These are phyloP conservation scores for Marchantia paleacea DNA, from an alignment of 225 moss, liverwort and hornwort genomes.

Conservation along the genomic window DNA sequence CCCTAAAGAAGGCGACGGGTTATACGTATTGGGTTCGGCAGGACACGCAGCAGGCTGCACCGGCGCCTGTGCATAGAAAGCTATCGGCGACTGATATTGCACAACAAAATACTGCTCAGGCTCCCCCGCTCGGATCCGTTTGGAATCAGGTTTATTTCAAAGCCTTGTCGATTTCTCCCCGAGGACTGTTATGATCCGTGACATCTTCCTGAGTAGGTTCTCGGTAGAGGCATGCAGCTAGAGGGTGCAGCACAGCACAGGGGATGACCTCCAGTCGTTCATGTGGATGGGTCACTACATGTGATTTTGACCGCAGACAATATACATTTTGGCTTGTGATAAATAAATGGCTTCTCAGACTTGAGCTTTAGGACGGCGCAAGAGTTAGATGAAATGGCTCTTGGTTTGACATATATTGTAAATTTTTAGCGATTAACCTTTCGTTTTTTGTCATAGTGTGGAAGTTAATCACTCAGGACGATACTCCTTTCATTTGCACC, in stretches of 20 bases:
- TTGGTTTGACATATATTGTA: too few species aligned
- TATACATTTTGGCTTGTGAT: too few species aligned
- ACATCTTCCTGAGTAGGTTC: background rate
- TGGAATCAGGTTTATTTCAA: slow-evolving; percentile 59
- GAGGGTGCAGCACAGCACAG: background rate
- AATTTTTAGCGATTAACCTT: too few species aligned
- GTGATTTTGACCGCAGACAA: too few species aligned
- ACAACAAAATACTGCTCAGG: slow-evolving; percentile 4
- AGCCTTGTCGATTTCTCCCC: background rate
- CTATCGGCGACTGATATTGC: slow-evolving; percentile 50
- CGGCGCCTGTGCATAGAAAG: slow-evolving; percentile 58
- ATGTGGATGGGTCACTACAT: too few species aligned
- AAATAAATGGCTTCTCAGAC: too few species aligned
- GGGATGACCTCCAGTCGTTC: background rate
- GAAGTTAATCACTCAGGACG: too few species aligned
- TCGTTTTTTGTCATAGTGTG: too few species aligned
- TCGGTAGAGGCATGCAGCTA: background rate
- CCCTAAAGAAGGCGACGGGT: slow-evolving; percentile 45
- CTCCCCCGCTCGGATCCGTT: slow-evolving; percentile 48
- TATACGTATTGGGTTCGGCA: slow-evolving; percentile 83
- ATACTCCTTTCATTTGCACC: too few species aligned
- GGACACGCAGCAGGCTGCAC: slow-evolving; percentile 51
- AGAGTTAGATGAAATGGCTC: too few species aligned
- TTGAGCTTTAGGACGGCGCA: too few species aligned
- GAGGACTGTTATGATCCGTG: background rate